phyloP scores from a whole-genome alignment of 352 stramenopile genomes.

The Pythium sp. region DNA sequence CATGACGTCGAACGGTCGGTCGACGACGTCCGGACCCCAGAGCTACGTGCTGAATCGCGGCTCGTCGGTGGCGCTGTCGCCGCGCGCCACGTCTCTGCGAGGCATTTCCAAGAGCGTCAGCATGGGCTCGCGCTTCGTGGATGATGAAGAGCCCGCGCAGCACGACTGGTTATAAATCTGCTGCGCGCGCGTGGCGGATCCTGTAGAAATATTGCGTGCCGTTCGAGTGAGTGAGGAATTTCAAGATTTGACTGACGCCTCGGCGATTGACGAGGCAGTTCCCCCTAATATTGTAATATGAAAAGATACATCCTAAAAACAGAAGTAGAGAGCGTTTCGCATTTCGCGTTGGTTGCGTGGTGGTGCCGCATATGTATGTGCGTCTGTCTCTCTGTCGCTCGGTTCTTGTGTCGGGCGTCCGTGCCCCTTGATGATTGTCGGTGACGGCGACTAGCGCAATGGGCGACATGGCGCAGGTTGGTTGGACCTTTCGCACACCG shows the following conservation, averaged over 20 bases:
- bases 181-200: conserved; percentile 4
- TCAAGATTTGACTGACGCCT: conserved; percentile 12
- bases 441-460: conserved; percentile 10
- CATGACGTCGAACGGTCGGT: conserved; percentile 40
- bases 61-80: conserved; percentile 54
- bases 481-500: neutral
- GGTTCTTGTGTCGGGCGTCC: neutral
- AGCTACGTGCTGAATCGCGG: conserved; percentile 47
- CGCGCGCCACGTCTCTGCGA: conserved; percentile 35
- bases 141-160: conserved; percentile 66
- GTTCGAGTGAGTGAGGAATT: conserved; percentile 5
- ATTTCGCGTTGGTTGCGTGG: neutral
- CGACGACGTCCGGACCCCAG: conserved; percentile 30
- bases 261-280: conserved; percentile 4
- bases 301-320: conserved; percentile 12
- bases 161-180: conserved; percentile 74
- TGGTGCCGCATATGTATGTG: neutral
- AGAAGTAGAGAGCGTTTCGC: neutral
- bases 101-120: conserved; percentile 79
- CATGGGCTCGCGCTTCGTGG: conserved; percentile 42
- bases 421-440: conserved; percentile 5
- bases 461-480: neutral
- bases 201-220: conserved; percentile 16
- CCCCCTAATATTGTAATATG: conserved; percentile 24
- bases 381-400: neutral